These are phyloP conservation scores for Wickerhamiella kurtzmanii DNA, from an alignment of 805 yeast species.

Conservation along the genomic window DNA sequence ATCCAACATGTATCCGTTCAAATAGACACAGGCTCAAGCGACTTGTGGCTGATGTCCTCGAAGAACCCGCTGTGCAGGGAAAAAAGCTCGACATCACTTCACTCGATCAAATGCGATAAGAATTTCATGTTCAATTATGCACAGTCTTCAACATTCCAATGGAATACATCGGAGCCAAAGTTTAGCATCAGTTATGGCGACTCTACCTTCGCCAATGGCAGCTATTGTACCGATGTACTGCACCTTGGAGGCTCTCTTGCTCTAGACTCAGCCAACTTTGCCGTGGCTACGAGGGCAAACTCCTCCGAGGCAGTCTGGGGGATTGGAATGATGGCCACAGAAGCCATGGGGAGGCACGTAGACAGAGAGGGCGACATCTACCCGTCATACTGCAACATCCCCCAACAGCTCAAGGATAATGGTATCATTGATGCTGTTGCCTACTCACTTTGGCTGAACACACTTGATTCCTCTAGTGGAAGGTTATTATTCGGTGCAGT, in stretches of 20 bases:
- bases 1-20: conserved; percentile 40
- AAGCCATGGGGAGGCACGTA: conserved; percentile 22
- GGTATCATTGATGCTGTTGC: conserved; percentile 31
- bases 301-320: conserved; percentile 45
- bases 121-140: conserved; percentile 3
- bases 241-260: conserved; percentile 32
- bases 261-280: conserved; percentile 39
- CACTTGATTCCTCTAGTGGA: conserved; percentile 23
- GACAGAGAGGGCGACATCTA: conserved; percentile 7
- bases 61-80: conserved; percentile 32
- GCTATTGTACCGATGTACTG: conserved; percentile 46
- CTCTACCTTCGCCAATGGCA: conserved; percentile 36
- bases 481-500: conserved; percentile 31
- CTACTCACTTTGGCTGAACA: conserved; percentile 34
- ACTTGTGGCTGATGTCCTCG: conserved; percentile 47
- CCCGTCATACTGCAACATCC: conserved; percentile 23
- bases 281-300: conserved; percentile 55
- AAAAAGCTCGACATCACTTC: conserved; percentile 9
- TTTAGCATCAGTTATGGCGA: conserved; percentile 30
- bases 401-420: conserved; percentile 25
- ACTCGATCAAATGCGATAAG: conserved; percentile 3
- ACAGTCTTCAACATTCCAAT: conserved; percentile 2
- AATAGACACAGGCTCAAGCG: conserved; percentile 68
- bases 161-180: conserved; percentile 4
- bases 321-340: conserved; percentile 25